Evolutionary conservation across 1,284 basidiomycete species (phyloP), one percentile per base, ranked within the genome.

Genomic region (Phlebopus sp.): DNA sequence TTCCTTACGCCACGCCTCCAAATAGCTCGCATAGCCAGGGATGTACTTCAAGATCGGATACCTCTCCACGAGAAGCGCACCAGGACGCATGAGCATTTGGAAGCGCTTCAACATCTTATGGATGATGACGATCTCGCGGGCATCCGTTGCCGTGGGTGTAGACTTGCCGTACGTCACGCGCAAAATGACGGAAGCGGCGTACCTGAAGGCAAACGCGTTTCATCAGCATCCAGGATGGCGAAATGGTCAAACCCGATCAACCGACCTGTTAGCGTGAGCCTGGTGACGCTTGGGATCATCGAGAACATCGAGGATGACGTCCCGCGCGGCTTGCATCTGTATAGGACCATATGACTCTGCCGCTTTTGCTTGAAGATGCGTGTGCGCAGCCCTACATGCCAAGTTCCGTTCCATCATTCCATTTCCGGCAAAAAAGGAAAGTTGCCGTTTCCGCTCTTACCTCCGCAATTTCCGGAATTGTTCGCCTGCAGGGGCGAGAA

Each of bases 81-180:
- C 74, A 0, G 73, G 72, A 0, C 65, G 62, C 45, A 76, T 62
- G 0, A 70, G 56, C 19, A 45, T 57, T 29, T 71, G 67, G 37
- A 78, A 63, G 19, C 72, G 68, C 13, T 57, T 53, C 21, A 70
- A 53, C 47, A 65, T 65, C 30, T 63, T 61, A 31, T 70, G 69
- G 23, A 77, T 64, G 14, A 56, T 57, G 14, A 62, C 21, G 15
- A 78, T 71, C 44, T 77, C 75, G 0, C 67, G 67, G 37, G 75
- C 74, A 7, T 66, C 59, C 49, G 70, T 73, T 21, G 54, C 64
- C 1, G 74, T 75, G 8, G 68, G 66, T 0, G 69, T 69, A 0
- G 68, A 69, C 56, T 76, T 77, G 3, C 77, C 77, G 49, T 78
- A 79, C 2, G 73, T 74, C 47, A 78, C 56, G 18, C 68, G 66